Evolutionary conservation across 257 asterid species (phyloP).

Genomic region (Thymus mandschuricus): DNA sequence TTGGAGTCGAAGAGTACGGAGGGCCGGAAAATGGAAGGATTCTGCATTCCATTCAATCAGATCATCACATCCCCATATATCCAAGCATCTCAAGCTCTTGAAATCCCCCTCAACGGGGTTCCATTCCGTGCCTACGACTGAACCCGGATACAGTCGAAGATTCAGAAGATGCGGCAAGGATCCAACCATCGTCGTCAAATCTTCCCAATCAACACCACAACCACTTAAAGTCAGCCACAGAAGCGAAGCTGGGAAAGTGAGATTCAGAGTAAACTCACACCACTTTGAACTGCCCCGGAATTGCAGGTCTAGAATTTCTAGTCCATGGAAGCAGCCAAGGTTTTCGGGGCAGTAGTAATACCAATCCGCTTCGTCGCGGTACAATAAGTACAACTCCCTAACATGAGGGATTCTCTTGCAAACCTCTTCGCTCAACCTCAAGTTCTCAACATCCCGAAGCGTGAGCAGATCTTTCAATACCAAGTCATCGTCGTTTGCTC

Average conservation of each 20-base stretch:
- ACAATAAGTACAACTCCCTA: not conserved
- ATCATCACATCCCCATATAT: not conserved
- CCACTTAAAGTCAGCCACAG: not conserved
- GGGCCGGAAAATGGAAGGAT: not conserved
- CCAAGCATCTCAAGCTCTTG: not conserved
- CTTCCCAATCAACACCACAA: not conserved
- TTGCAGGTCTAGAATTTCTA: not conserved
- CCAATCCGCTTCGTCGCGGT: not conserved
- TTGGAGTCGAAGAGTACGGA: not conserved
- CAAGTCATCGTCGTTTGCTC: not conserved
- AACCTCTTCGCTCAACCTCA: slow-evolving; percentile 2
- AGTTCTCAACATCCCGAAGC: not conserved
- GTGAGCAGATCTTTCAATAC: not conserved
- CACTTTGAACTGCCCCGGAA: not conserved
- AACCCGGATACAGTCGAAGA: not conserved
- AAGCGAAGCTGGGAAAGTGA: not conserved
- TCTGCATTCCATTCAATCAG: not conserved
- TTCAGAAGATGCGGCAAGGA: not conserved
- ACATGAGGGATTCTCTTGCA: not conserved
- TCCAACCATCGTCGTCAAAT: not conserved
- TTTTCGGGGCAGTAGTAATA: not conserved
- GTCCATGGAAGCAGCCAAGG: not conserved
- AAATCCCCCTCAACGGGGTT: not conserved
- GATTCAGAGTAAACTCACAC: not conserved
- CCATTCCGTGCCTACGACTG: not conserved